A percentile compares a stretch with the other conserved stretches of the same genome.
phyloP scores from a whole-genome alignment of 306 rosid species.

The Glycine tomentella region DNA sequence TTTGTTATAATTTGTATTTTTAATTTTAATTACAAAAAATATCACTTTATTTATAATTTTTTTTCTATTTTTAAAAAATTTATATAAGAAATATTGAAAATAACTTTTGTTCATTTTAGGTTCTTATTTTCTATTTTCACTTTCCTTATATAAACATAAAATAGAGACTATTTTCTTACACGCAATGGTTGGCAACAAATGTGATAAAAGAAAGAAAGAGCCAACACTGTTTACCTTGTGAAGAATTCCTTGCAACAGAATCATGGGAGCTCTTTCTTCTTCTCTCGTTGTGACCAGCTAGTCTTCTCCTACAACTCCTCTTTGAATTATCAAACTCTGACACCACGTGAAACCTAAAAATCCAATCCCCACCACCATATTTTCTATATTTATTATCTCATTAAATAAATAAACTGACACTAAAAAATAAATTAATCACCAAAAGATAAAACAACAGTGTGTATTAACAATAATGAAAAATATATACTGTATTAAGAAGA shows the following conservation, averaged over 20 bases:
- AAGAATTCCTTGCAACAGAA: slow-evolving; percentile 63
- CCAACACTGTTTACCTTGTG: slow-evolving; percentile 54
- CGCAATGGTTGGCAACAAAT: neutral
- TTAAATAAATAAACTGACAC: neutral
- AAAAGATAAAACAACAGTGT: neutral
- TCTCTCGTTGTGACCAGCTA: slow-evolving; percentile 97
- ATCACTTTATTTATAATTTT: no score
- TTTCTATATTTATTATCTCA: slow-evolving; percentile 6
- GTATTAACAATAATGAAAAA: neutral
- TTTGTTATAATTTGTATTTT: neutral
- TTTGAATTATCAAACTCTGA: slow-evolving; percentile 92
- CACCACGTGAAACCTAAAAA: slow-evolving; percentile 80
- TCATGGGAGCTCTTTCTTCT: slow-evolving; percentile 91
- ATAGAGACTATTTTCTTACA: neutral
- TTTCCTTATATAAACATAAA: neutral
- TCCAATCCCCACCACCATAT: slow-evolving; percentile 4
- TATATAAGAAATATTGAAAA: neutral
- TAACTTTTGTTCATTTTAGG: neutral
- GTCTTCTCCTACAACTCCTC: slow-evolving; percentile 92
- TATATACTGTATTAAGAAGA: neutral
- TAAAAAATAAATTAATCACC: neutral
- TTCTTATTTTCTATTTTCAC: neutral
- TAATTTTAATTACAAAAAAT: neutral
- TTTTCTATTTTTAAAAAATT: no score
- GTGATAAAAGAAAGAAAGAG: neutral